A percentile compares a stretch with the other conserved stretches of the same genome.
Evolutionary conservation across 495 filamentous ascomycete genomes (phyloP).

Genomic region (Sporormia fimetaria): DNA sequence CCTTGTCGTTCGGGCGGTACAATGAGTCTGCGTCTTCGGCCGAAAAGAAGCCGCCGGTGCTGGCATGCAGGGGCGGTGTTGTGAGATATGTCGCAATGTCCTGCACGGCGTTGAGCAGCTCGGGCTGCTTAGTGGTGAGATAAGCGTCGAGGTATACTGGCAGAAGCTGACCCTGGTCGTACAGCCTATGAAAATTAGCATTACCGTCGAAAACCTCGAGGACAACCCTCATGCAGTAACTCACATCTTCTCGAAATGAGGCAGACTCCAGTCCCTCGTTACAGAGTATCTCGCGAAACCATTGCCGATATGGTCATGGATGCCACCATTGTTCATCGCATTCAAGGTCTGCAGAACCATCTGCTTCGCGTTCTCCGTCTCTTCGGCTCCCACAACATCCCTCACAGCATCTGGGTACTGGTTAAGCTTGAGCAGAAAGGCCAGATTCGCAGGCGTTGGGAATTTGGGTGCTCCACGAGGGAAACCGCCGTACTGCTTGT

Average conservation of each 20-base stretch:
- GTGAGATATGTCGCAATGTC: conserved; percentile 78
- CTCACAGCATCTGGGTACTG: conserved; percentile 59
- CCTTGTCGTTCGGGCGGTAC: conserved; percentile 58
- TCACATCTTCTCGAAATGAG: conserved; percentile 94
- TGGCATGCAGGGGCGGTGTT: conserved; percentile 50
- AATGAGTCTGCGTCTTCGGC: conserved; percentile 90
- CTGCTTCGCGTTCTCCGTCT: conserved; percentile 58
- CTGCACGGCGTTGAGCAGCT: conserved; percentile 69
- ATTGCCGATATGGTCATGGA: conserved; percentile 85
- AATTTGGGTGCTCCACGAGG: conserved; percentile 68
- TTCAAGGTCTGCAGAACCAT: conserved; percentile 79
- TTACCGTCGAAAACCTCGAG: not conserved
- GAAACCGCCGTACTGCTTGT: conserved; percentile 70
- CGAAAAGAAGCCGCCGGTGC: conserved; percentile 69
- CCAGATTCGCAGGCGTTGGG: conserved; percentile 74
- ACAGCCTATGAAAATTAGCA: conserved; percentile 40
- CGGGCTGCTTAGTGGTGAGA: conserved; percentile 54
- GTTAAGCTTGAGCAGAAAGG: conserved; percentile 67
- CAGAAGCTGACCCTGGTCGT: conserved; percentile 84
- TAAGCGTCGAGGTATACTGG: conserved; percentile 83
- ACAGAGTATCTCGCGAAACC: conserved; percentile 88
- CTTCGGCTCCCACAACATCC: conserved; percentile 75
- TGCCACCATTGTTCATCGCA: conserved; percentile 73
- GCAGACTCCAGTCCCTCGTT: conserved; percentile 80
- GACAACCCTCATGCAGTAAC: conserved; percentile 5